phyloP scores from a whole-genome alignment of 441 rosid species.

The Viola pubescens region DNA sequence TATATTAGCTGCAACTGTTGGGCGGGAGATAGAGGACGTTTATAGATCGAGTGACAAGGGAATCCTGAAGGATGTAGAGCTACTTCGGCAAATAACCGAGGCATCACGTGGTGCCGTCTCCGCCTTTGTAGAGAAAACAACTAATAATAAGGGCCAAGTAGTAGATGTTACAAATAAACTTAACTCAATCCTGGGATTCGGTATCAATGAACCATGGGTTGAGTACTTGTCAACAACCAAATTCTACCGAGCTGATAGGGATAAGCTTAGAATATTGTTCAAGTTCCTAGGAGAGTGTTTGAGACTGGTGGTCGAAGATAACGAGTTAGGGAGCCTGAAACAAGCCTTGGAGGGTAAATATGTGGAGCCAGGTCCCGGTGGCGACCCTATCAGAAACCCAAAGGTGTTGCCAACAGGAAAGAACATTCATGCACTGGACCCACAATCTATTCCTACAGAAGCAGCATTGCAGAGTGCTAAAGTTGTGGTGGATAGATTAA shows the following conservation, averaged over 20 bases:
- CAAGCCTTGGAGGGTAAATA: conserved; percentile 94
- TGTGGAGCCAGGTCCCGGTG: conserved; percentile 98
- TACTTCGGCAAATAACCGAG: conserved; percentile 87
- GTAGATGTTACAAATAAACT: conserved; percentile 74
- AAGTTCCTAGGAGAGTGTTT: conserved; percentile 82
- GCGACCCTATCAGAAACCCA: conserved; percentile 93
- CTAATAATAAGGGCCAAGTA: conserved; percentile 85
- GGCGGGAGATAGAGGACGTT: conserved; percentile 76
- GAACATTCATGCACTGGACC: conserved; percentile 96
- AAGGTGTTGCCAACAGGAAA: conserved; percentile 97
- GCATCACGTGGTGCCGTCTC: conserved; percentile 86
- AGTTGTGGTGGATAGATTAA: conserved; percentile 77
- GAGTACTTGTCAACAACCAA: conserved; percentile 80
- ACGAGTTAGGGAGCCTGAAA: conserved; percentile 88
- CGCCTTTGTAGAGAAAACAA: conserved; percentile 68
- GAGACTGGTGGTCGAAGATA: conserved; percentile 83
- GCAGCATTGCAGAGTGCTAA: conserved; percentile 97
- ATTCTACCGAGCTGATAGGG: conserved; percentile 85
- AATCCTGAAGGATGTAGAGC: conserved; percentile 87
- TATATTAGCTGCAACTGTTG: conserved; percentile 74
- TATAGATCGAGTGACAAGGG: conserved; percentile 89
- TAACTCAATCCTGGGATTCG: conserved; percentile 78
- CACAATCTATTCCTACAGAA: conserved; percentile 92
- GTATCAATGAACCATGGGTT: conserved; percentile 95
- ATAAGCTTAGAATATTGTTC: conserved; percentile 65